Base-by-base conservation (phyloP, 73 alveolate species). In the Diophrys sp. region DNA sequence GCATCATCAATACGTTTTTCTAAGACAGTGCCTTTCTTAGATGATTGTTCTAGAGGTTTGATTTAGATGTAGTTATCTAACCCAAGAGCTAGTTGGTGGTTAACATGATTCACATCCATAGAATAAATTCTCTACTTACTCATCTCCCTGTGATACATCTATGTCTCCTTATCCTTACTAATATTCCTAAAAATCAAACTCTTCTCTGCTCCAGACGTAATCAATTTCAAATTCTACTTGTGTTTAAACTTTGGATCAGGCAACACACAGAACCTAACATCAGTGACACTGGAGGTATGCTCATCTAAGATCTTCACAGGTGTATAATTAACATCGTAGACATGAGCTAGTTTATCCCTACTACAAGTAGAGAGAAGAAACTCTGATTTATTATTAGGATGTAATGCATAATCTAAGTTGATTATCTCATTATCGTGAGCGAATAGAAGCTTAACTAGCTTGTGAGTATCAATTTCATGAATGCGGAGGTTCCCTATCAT, bases 371-470 rank as follows among this genome's bases (percentile, higher is more conserved):
- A 89, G 14, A 88, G 44, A 18, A 30, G 31, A 33, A 67, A 70
- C 30, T 54, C 24, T n/a, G n/a, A n/a, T 62, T 73, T 32, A 54
- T 71, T 24, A 77, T 87, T 18, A 44, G 62, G 5, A 28, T 25
- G 1, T 23, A 68, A 88, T 26, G 82, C 80, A 62, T 74, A 90
- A 74, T 92, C 97, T 1, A 92, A 26, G 33, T 90, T 57, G 23
- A 79, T 62, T 25, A 92, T 82, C 55, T 92, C 97, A 31, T 77
- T 67, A 30, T 89, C 93, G 68, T 92, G 97, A 31, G 96, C 94
- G 62, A 78, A 75, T 26, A 92, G 81, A 62, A 80, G 54, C 62
- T 89, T 56, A 29, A 82, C 32, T 30, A 84, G 89, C 26, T 75
- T 82, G 70, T 81, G 81, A 23, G 89, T 71, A 28, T 69, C 69